Conservation (phyloP, 495 filamentous ascomycete species). For the Chaetomium tenue region DNA sequence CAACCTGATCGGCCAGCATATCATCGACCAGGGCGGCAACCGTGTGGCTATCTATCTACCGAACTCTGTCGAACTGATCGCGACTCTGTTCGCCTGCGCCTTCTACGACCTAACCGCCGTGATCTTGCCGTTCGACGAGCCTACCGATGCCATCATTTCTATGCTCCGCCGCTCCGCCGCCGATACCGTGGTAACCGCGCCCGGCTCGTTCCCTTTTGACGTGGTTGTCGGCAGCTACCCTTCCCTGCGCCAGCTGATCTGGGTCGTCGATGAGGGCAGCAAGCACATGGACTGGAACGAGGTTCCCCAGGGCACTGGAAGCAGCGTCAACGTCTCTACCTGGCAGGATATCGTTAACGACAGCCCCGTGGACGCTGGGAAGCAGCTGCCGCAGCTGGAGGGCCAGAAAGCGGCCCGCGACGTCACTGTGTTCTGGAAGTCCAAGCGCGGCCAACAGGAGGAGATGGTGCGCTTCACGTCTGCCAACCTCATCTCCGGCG, state of each 20-base stretch:
- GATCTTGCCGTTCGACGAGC: slow-evolving; percentile 77
- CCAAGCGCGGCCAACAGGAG: slow-evolving; percentile 48
- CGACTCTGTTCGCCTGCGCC: slow-evolving; percentile 59
- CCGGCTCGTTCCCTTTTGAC: slow-evolving; percentile 83
- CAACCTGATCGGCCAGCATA: slow-evolving; percentile 75
- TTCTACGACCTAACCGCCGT: slow-evolving; percentile 81
- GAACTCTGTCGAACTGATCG: slow-evolving; percentile 87
- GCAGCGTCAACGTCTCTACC: slow-evolving; percentile 70
- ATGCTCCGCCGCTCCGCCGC: slow-evolving; percentile 68
- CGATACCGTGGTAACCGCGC: slow-evolving; percentile 78
- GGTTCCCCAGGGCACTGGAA: slow-evolving; percentile 68
- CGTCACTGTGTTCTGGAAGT: slow-evolving; percentile 61
- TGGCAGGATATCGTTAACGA: slow-evolving; percentile 85
- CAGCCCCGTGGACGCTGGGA: slow-evolving; percentile 46
- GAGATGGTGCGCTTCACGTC: slow-evolving; percentile 76
- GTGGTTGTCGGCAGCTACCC: slow-evolving; percentile 63
- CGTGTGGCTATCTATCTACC: slow-evolving; percentile 87
- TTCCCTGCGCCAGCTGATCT: slow-evolving; percentile 74
- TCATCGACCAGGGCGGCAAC: slow-evolving; percentile 65
- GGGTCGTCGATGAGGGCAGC: slow-evolving; percentile 90
- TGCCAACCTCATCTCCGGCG: slow-evolving; percentile 74
- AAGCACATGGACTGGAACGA: slow-evolving; percentile 88
- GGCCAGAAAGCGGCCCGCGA: slow-evolving; percentile 52
- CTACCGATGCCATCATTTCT: slow-evolving; percentile 60
- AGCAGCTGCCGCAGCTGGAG: slow-evolving; percentile 46